Evolutionary conservation across 2,329 filamentous ascomycete species (phyloP).

Genomic region (Chaetothyriales sp.): DNA sequence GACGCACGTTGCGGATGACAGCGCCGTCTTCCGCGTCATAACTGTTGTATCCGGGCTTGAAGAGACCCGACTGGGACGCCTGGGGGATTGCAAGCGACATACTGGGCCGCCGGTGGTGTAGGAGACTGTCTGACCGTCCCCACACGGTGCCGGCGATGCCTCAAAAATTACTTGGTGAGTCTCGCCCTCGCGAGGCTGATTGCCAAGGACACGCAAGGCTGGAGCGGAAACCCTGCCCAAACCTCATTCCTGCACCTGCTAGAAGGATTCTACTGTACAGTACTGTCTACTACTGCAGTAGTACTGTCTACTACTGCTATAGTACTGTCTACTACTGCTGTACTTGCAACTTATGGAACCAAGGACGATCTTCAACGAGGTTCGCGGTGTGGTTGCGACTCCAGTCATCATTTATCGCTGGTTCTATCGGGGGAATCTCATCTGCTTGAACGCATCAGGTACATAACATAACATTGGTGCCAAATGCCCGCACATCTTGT

Average conservation of each 20-base stretch:
- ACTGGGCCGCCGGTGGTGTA: neutral
- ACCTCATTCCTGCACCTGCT: neutral
- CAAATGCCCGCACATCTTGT: neutral
- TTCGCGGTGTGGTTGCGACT: too few relatives aligned
- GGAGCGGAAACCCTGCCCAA: neutral
- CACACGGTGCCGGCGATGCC: neutral
- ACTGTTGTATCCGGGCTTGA: slow-evolving; percentile 95
- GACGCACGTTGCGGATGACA: slow-evolving; percentile 65
- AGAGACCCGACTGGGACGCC: slow-evolving; percentile 82
- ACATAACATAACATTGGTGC: neutral
- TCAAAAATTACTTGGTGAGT: neutral
- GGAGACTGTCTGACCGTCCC: neutral
- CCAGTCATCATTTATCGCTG: neutral
- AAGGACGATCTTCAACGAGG: too few relatives aligned
- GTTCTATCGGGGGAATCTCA: neutral
- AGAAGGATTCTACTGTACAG: too few relatives aligned
- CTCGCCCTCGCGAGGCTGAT: neutral
- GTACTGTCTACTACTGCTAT: neutral
- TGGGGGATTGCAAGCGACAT: slow-evolving; percentile 97
- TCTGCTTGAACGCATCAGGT: neutral
- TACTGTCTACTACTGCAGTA: too few relatives aligned
- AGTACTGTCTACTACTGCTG: too few relatives aligned
- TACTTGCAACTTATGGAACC: too few relatives aligned
- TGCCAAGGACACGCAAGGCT: neutral
- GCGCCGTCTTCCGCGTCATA: slow-evolving; percentile 99